These are phyloP conservation scores for Wallacemonas collosoma DNA, from an alignment of 208 protist genomes.

Conservation along the genomic window DNA sequence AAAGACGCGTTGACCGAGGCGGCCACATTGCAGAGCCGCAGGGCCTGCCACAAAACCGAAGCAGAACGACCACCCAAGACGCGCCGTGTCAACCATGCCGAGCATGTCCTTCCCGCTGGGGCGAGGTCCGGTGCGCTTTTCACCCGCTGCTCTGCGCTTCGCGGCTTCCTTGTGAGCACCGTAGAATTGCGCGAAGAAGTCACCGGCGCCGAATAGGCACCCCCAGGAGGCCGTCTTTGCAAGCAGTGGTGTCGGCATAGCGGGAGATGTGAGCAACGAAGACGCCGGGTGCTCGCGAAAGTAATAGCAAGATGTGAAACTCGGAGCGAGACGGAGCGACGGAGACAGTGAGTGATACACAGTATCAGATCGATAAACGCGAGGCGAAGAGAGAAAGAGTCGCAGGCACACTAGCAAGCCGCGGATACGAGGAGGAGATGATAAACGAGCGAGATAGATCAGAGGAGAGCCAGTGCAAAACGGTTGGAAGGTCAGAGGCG, in stretches of 20 bases:
- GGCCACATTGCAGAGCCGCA: conserved; percentile 25
- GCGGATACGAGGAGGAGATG: too few relatives aligned
- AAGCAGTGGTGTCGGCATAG: background rate
- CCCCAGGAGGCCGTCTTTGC: conserved; percentile 24
- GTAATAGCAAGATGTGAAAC: conserved; percentile 21
- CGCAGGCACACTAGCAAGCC: too few relatives aligned
- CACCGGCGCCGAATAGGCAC: conserved; percentile 45
- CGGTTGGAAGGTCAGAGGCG: too few relatives aligned
- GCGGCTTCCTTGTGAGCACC: conserved; percentile 55
- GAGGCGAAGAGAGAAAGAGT: too few relatives aligned
- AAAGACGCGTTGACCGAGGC: conserved; percentile 35
- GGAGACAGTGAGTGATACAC: background rate
- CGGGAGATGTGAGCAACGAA: conserved; percentile 16
- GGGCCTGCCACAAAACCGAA: conserved; percentile 53
- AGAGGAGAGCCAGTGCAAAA: too few relatives aligned
- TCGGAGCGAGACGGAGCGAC: conserved; percentile 8
- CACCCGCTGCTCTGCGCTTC: conserved; percentile 36
- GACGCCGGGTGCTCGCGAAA: background rate
- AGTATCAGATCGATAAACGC: too few relatives aligned
- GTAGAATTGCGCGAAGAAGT: conserved; percentile 81
- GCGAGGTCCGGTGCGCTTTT: conserved; percentile 33
- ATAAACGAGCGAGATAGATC: too few relatives aligned
- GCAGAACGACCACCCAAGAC: conserved; percentile 35
- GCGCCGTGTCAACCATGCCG: conserved; percentile 54
- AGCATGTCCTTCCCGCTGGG: conserved; percentile 55